Evolutionary conservation across 768 basidiomycete genomes (phyloP), one percentile per base, ranked within the genome.

Genomic region (Naematelia encephala): DNA sequence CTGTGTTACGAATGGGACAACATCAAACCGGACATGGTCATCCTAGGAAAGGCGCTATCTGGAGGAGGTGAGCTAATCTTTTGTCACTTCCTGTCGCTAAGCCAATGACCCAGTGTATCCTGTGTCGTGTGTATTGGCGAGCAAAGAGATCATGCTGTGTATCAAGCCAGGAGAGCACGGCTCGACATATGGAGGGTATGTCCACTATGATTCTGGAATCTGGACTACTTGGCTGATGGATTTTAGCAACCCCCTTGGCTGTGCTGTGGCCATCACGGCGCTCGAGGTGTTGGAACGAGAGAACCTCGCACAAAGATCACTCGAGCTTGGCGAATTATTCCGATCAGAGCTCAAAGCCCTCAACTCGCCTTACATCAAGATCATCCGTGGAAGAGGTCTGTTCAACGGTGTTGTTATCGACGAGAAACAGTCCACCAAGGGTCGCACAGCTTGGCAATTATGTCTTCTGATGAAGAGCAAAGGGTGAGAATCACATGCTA

Each of bases 91-190:
- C 19, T 47, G 4, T 25, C 10, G 29, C 10, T 29, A n/a, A 52
- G 11, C 51, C n/a, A 23, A 45, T 51, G 14, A 50, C 46, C 21
- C 63, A 90, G 89, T 97, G 60, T 97, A 96, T 77, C 94, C 96
- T 45, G 93, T 99, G 11, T 96, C 93, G 23, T 91, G 90, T 13
- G 93, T 98, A 19, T 83, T 99, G 28, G 87, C 93, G 16, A 86
- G 90, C 77, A 84, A 85, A 64, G 87, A 89, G n/a, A 78, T 99
- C 66, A 96, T 98, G 90, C 84, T 92, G 16, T 90, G 87, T 78
- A 93, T 99, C 69, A 82, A 85, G 55, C 93, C 94, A 21, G 93
- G 94, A 53, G 92, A 97, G 79, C 94, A 98, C 64, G 92, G 93
- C 2, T 89, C 87, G 64, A 98, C 94, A 0, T 97, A 96, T 60